A percentile compares a stretch with the other conserved stretches of the same genome.
Conservation (phyloP, 768 basidiomycete genomes). For the Pisolithus tinctorius region DNA sequence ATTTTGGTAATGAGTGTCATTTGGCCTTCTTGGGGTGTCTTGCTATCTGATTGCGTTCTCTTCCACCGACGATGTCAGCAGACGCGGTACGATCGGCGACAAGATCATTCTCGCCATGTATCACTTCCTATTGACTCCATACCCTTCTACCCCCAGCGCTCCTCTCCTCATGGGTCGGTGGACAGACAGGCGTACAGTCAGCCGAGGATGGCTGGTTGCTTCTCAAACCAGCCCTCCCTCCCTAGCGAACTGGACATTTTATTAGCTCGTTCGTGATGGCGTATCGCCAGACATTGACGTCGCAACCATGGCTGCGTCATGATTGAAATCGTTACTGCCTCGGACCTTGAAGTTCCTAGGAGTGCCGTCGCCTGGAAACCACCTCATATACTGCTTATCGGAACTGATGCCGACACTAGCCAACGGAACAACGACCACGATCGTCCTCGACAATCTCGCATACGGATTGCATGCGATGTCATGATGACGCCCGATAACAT, state of each 20-base stretch:
- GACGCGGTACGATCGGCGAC: no score
- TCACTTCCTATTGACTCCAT: slow-evolving; percentile 2
- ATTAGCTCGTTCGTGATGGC: slow-evolving; percentile 40
- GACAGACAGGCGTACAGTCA: slow-evolving; percentile 67
- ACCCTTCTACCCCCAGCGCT: slow-evolving; percentile 23
- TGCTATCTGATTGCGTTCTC: no score
- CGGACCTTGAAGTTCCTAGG: slow-evolving; percentile 79
- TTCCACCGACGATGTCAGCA: no score
- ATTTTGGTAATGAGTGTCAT: no score
- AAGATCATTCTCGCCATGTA: no score
- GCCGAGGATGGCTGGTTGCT: slow-evolving; percentile 69
- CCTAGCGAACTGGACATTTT: slow-evolving; percentile 63
- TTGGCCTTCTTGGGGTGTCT: no score
- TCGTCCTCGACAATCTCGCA: slow-evolving; percentile 83
- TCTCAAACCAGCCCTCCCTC: slow-evolving; percentile 71
- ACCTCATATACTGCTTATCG: slow-evolving; percentile 12
- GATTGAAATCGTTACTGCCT: slow-evolving; percentile 30
- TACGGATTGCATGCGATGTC: slow-evolving; percentile 43
- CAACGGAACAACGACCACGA: slow-evolving; percentile 57
- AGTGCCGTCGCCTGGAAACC: slow-evolving; percentile 68
- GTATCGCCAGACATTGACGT: slow-evolving; percentile 28
- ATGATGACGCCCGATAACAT: background rate
- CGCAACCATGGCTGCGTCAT: slow-evolving; percentile 13
- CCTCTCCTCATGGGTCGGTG: slow-evolving; percentile 67
- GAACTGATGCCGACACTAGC: slow-evolving; percentile 18